Conservation (phyloP, 768 basidiomycete species). For the Serendipita indica region DNA sequence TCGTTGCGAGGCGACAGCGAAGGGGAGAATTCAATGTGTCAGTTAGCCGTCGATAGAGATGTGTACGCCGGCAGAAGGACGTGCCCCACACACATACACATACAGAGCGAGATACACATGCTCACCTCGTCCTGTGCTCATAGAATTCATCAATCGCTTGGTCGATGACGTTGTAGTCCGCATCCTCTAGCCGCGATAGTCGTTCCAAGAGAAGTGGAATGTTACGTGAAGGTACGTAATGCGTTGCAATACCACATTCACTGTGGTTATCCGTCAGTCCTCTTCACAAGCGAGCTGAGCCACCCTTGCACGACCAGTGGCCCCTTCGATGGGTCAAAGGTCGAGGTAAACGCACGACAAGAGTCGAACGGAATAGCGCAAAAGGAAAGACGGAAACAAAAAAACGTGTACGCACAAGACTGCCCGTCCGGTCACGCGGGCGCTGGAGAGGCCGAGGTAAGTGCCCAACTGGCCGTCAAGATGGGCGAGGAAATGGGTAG, state of each 20-base stretch:
- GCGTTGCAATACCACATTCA: conserved; percentile 87
- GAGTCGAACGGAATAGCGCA: not conserved
- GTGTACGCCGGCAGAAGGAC: too few species aligned
- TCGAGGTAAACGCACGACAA: not conserved
- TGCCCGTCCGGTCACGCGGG: conserved; percentile 55
- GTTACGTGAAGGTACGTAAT: conserved; percentile 68
- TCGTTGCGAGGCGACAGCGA: not conserved
- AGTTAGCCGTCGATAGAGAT: too few species aligned
- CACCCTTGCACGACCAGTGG: conserved; percentile 12
- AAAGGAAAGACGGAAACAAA: not conserved
- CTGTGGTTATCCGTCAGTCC: conserved; percentile 26
- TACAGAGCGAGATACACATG: not conserved
- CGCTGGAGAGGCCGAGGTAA: conserved; percentile 81
- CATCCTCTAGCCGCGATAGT: conserved; percentile 31
- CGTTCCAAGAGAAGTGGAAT: conserved; percentile 56
- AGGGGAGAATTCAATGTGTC: not conserved
- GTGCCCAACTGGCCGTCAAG: conserved; percentile 86
- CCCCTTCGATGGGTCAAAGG: not conserved
- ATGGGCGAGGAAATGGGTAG: conserved; percentile 73
- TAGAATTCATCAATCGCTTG: conserved; percentile 51
- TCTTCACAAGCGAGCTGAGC: conserved; percentile 2
- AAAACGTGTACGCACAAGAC: conserved; percentile 67
- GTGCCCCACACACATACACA: too few species aligned
- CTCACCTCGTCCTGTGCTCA: conserved; percentile 30
- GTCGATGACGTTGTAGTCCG: conserved; percentile 33